phyloP scores from a whole-genome alignment of 305 asterid species.

The Solanum hybrid region DNA sequence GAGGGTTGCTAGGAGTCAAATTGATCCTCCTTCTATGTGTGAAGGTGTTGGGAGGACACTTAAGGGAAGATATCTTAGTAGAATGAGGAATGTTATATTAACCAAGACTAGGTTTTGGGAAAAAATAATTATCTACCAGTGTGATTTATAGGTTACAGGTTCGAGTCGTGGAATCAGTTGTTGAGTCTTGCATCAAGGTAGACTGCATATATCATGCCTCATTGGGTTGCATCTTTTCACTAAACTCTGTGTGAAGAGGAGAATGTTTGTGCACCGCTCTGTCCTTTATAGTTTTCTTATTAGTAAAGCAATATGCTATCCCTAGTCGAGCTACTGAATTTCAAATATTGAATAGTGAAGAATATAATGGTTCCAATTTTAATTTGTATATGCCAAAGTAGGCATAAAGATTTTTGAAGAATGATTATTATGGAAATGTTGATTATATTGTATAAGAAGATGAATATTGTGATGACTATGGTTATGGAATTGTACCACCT shows the following conservation, averaged over 20 bases:
- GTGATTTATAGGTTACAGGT: not conserved
- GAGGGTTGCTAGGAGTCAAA: too few species aligned
- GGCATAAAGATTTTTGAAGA: not conserved
- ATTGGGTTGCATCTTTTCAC: not conserved
- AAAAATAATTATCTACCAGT: not conserved
- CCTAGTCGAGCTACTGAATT: not conserved
- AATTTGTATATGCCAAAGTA: not conserved
- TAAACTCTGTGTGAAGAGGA: not conserved
- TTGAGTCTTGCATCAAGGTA: not conserved
- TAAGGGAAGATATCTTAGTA: conserved; percentile 13
- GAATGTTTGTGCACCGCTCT: not conserved
- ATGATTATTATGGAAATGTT: too few species aligned
- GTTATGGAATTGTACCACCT: too few species aligned
- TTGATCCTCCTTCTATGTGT: too few species aligned
- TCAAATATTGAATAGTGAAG: not conserved
- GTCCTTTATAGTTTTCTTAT: not conserved
- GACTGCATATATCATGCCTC: not conserved
- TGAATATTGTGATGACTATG: too few species aligned
- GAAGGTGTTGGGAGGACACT: too few species aligned
- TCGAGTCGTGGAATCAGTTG: not conserved
- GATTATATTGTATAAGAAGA: too few species aligned
- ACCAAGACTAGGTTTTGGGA: conserved; percentile 19
- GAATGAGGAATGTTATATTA: conserved; percentile 13
- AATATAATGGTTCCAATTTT: not conserved
- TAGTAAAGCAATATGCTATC: not conserved